Evolutionary conservation across 345 rosid genomes (phyloP).

Genomic region (Balakata baccata): DNA sequence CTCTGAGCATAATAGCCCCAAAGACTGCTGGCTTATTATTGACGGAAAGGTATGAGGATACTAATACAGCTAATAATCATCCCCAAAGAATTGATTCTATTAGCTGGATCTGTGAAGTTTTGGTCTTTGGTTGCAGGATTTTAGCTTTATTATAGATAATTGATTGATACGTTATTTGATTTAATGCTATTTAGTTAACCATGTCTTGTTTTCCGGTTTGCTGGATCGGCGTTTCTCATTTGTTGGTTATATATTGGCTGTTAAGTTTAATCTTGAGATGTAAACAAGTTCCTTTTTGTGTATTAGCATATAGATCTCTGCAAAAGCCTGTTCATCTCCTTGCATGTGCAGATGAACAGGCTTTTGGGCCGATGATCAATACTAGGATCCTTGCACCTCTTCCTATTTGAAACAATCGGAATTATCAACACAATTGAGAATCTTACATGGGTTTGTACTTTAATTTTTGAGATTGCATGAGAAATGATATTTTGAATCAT

Average conservation of each 20-base stretch:
- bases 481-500: neutral
- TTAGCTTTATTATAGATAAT: neutral
- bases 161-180: neutral
- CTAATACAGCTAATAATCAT: neutral
- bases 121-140: neutral
- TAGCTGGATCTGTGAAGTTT: conserved; percentile 7
- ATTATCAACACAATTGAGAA: neutral
- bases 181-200: neutral
- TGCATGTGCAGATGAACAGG: neutral
- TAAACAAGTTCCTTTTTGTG: neutral
- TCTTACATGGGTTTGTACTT: neutral
- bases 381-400: neutral
- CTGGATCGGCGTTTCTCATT: neutral
- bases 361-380: neutral
- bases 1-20: conserved; percentile 53
- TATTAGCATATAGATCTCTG: neutral
- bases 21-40: conserved; percentile 90
- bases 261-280: neutral
- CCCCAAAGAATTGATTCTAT: neutral
- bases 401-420: too few relatives aligned
- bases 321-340: neutral
- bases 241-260: neutral
- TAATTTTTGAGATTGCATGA: neutral
- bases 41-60: conserved; percentile 64
- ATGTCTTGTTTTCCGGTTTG: neutral